Evolutionary conservation across 1,284 basidiomycete species (phyloP), one percentile per base, ranked within the genome.

Genomic region (Melampsora americana): DNA sequence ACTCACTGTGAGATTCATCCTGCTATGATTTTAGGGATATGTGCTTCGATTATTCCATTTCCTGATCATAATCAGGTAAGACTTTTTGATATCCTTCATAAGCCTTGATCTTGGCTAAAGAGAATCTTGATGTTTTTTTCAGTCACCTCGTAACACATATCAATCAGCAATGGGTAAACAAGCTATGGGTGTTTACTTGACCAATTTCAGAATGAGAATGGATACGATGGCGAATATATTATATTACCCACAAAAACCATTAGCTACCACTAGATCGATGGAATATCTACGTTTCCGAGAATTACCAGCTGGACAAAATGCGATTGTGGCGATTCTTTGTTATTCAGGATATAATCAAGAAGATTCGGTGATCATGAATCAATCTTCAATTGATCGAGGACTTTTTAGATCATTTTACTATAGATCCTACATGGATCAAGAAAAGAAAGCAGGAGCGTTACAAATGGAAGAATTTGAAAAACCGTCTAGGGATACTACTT

Each of bases 291-390:
- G 92, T 81, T 99, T 99, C 89, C 88, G 94, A 80, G 95, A 99
- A 82, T 87, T 99, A 62, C 95, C 95, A 42, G 95, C 95, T 16
- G 96, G 95, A 23, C 94, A 97, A 84, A 99, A 99, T 82, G 94
- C 95, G 64, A 94, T 98, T 79, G 95, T 99, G 65, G 95, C 96
- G 4, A 99, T 99, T 82, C 86, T 99, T 69, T 98, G 95, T 82
- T 99, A 99, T 85, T 97, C 94, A 80, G 95, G 95, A 44, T 99
- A 99, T 85, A 99, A 99, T 84, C 96, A 99, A 84, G 96, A 99
- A 89, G 96, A 99, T 87, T 99, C 96, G 79, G 95, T 99, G 84
- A 99, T 99, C 84, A 97, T 99, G 95, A 99, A 99, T 84, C 95
- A 99, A 84, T 93, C 91, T 79, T 96, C 95, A 26, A 93, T 99